phyloP scores from a whole-genome alignment of 2,329 filamentous ascomycete species.

The Neoascochyta sp. region DNA sequence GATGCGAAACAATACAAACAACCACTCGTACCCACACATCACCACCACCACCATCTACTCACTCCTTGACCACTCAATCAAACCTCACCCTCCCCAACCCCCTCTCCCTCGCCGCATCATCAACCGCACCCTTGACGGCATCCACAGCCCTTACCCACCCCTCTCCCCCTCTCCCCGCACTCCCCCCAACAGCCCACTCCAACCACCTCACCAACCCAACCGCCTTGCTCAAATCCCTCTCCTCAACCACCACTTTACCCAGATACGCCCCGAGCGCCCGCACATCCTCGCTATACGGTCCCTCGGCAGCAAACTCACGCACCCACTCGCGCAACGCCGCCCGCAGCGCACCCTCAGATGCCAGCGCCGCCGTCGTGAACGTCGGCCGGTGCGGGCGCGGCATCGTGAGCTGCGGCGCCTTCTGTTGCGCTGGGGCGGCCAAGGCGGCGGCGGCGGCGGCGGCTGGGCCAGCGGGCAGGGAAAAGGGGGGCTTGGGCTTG shows the following conservation, averaged over 20 bases:
- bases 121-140: conserved; percentile 42
- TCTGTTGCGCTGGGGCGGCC: conserved; percentile 25
- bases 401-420: conserved; percentile 21
- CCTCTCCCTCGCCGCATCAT: conserved; percentile 42
- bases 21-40: no score
- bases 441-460: no score
- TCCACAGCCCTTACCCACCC: conserved; percentile 40
- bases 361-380: conserved; percentile 59
- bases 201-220: conserved; percentile 66
- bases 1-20: no score
- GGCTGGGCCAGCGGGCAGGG: no score
- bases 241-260: conserved; percentile 65
- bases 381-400: conserved; percentile 50
- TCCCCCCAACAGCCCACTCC: conserved; percentile 37
- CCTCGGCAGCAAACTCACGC: conserved; percentile 64
- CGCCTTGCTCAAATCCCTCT: conserved; percentile 74
- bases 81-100: conserved; percentile 45
- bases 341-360: conserved; percentile 61
- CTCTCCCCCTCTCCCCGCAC: conserved; percentile 7
- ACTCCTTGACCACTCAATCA: conserved; percentile 5
- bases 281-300: conserved; percentile 76
- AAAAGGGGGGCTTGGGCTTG: conserved; percentile 4
- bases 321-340: conserved; percentile 75
- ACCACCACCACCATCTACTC: no score
- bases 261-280: conserved; percentile 71